These are phyloP conservation scores for Aspergillus latus DNA, from an alignment of 2,329 filamentous ascomycete species.

Conservation along the genomic window DNA sequence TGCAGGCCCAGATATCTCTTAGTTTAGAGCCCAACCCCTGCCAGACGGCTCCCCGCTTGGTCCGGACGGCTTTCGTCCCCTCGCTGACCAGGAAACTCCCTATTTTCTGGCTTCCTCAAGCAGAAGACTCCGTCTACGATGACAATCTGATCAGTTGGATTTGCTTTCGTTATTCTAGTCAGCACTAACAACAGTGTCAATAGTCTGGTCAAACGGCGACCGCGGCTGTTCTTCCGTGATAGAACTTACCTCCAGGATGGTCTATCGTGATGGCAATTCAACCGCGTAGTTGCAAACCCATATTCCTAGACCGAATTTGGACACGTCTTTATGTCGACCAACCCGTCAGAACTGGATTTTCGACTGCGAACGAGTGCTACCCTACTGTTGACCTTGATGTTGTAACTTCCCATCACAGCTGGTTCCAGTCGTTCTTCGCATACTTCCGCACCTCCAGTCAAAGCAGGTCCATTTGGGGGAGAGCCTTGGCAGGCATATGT, in stretches of 20 bases:
- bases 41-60: constrained; percentile 35
- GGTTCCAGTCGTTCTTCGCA: constrained; percentile 33
- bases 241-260: constrained; percentile 25
- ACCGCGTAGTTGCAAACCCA: constrained; percentile 25
- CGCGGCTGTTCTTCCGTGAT: constrained; percentile 40
- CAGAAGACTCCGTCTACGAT: constrained; percentile 31
- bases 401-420: constrained; percentile 30
- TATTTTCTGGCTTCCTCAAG: constrained; percentile 42
- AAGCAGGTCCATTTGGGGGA: constrained; percentile 40
- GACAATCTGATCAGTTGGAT: too few relatives aligned
- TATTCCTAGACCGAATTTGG: constrained; percentile 33
- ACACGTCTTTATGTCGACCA: constrained; percentile 41
- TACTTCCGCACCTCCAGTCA: constrained; percentile 33
- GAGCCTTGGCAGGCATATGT: constrained; percentile 41
- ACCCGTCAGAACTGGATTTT: constrained; percentile 38
- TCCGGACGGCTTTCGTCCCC: constrained; percentile 34
- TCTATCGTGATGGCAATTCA: constrained; percentile 19
- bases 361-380: constrained; percentile 32
- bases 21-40: constrained; percentile 31
- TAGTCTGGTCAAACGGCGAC: constrained; percentile 40
- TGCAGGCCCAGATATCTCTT: constrained; percentile 15
- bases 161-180: background rate
- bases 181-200: constrained; percentile 28
- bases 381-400: constrained; percentile 28
- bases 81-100: constrained; percentile 28